These are phyloP conservation scores for Aspergillus novoparasiticus DNA, from an alignment of 2,329 filamentous ascomycete genomes.

Conservation along the genomic window DNA sequence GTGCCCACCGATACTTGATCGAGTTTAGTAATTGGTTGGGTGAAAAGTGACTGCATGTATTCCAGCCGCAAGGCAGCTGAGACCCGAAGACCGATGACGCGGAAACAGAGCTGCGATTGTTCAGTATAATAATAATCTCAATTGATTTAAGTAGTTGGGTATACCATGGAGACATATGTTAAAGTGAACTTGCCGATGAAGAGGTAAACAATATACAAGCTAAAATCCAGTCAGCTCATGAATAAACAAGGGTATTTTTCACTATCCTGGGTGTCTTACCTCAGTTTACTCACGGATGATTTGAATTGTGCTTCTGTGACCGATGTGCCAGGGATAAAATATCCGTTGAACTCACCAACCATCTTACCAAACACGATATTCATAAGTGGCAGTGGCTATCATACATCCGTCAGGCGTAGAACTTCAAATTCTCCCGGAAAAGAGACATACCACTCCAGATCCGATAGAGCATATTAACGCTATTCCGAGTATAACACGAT, in stretches of 20 bases:
- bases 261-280: background rate
- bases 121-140: background rate
- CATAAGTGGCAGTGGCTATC: conserved; percentile 53
- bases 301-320: conserved; percentile 54
- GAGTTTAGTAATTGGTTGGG: conserved; percentile 52
- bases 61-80: conserved; percentile 54
- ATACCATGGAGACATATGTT: conserved; percentile 59
- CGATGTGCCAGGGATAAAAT: conserved; percentile 48
- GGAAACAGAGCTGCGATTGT: conserved; percentile 43
- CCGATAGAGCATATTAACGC: conserved; percentile 26
- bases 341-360: conserved; percentile 60
- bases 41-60: conserved; percentile 54
- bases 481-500: conserved; percentile 22
- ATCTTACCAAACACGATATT: conserved; percentile 61
- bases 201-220: conserved; percentile 61
- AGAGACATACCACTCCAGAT: conserved; percentile 30
- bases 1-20: conserved; percentile 54
- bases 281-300: conserved; percentile 49
- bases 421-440: background rate
- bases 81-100: conserved; percentile 54
- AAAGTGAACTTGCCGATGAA: conserved; percentile 58
- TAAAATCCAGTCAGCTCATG: conserved; percentile 22
- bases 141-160: conserved; percentile 2
- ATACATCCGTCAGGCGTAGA: background rate
- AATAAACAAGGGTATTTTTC: background rate